Evolutionary conservation across 305 asterid genomes (phyloP).

Genomic region (Vinca major): DNA sequence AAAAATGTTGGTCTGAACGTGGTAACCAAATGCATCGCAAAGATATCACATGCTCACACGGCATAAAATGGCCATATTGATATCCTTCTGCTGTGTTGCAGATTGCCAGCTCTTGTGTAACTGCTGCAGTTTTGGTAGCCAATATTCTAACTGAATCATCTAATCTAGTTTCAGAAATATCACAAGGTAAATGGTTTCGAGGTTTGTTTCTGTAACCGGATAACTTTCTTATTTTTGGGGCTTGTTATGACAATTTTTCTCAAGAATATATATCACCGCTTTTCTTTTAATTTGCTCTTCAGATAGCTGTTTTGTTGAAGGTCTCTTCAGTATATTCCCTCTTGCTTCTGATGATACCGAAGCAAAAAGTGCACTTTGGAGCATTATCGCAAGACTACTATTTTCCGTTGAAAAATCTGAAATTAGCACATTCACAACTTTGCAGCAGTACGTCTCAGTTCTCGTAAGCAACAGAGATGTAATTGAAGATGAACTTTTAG

Average conservation of each 20-base stretch:
- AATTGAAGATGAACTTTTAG: conserved; percentile 54
- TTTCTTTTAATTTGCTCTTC: conserved; percentile 10
- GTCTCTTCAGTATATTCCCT: conserved; percentile 58
- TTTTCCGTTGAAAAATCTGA: conserved; percentile 31
- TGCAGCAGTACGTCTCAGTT: conserved; percentile 42
- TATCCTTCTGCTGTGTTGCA: conserved; percentile 18
- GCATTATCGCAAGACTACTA: conserved; percentile 49
- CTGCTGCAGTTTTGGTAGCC: conserved; percentile 63
- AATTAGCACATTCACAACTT: conserved; percentile 28
- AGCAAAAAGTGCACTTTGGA: conserved; percentile 73
- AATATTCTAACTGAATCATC: conserved; percentile 57
- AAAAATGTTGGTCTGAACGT: not conserved
- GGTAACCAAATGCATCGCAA: not conserved
- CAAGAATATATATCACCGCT: not conserved
- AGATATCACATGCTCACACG: not conserved
- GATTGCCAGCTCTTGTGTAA: conserved; percentile 66
- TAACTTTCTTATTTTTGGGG: not conserved
- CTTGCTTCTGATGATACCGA: conserved; percentile 54
- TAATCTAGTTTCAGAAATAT: conserved; percentile 42
- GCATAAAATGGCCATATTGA: not conserved
- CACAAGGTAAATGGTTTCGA: conserved; percentile 34
- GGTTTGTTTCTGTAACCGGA: not conserved
- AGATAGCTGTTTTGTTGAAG: conserved; percentile 63
- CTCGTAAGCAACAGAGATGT: conserved; percentile 47
- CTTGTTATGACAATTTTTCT: not conserved